phyloP scores from a whole-genome alignment of 805 yeast genomes.

The Limtongia smithiae region DNA sequence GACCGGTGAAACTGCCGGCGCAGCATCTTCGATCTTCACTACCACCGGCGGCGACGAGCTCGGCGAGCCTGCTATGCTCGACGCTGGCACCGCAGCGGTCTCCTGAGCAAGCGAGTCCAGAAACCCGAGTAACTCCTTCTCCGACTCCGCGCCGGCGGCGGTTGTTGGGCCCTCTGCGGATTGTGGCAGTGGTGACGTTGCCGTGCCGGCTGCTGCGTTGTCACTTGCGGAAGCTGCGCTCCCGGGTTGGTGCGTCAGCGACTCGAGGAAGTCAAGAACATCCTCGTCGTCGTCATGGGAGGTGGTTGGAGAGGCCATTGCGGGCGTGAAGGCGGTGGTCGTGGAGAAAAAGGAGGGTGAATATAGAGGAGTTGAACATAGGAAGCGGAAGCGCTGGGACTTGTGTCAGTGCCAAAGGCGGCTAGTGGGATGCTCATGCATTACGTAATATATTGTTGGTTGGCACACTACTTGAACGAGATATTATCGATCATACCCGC shows the following conservation, averaged over 20 bases:
- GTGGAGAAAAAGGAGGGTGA: neutral
- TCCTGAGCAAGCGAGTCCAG: conserved; percentile 41
- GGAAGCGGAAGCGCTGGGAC: neutral
- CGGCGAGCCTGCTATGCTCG: neutral
- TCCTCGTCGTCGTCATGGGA: conserved; percentile 34
- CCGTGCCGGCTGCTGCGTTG: conserved; percentile 1
- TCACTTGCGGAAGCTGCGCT: conserved; percentile 10
- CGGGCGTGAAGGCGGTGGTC: neutral
- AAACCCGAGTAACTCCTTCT: conserved; percentile 44
- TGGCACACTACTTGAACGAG: conserved; percentile 86
- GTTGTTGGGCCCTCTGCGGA: neutral
- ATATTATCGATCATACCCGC: conserved; percentile 87
- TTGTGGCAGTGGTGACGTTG: too few relatives aligned
- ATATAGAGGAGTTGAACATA: neutral
- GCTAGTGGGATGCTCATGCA: too few relatives aligned
- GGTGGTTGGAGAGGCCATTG: conserved; percentile 17
- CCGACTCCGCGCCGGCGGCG: conserved; percentile 21
- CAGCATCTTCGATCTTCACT: neutral
- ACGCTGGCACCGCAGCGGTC: conserved; percentile 6
- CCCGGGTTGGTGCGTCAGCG: conserved; percentile 34
- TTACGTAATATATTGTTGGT: too few relatives aligned
- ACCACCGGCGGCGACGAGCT: neutral
- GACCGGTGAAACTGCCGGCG: neutral
- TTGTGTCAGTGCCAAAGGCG: too few relatives aligned
- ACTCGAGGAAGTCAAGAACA: conserved; percentile 42